Percentiles rank a stretch among this genome's conserved stretches.
Conservation (phyloP, 106 monocot species). For the Platanthera zijinensis region DNA sequence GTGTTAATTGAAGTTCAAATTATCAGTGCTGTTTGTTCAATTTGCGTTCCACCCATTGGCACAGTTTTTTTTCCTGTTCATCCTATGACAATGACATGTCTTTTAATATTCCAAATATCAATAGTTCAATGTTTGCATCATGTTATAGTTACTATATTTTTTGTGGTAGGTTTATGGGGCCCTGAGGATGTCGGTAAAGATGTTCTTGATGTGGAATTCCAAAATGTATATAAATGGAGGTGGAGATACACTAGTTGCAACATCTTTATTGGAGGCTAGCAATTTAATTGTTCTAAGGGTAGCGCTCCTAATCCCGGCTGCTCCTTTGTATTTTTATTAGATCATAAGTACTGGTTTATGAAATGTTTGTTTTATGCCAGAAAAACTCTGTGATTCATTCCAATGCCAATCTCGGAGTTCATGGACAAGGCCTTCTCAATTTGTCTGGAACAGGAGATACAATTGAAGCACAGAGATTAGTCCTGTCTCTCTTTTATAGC, state of each 20-base stretch:
- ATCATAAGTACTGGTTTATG: not conserved
- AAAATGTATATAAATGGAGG: conserved; percentile 82
- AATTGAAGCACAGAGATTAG: conserved; percentile 85
- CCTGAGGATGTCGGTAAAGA: conserved; percentile 92
- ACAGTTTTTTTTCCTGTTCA: not conserved
- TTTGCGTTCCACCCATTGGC: not conserved
- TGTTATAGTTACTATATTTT: conserved; percentile 3
- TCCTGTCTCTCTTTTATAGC: conserved; percentile 92
- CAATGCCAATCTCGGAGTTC: conserved; percentile 88
- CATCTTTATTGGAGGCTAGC: conserved; percentile 92
- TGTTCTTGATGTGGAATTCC: conserved; percentile 99
- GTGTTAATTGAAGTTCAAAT: not conserved
- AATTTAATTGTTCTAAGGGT: conserved; percentile 97
- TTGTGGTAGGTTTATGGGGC: conserved; percentile 79
- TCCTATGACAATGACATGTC: not conserved
- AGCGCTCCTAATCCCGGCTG: not conserved
- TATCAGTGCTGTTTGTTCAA: not conserved
- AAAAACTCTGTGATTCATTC: conserved; percentile 87
- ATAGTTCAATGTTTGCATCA: not conserved
- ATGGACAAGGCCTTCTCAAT: conserved; percentile 95
- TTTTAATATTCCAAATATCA: not conserved
- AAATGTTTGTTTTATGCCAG: conserved; percentile 27
- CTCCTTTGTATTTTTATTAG: not conserved
- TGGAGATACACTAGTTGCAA: conserved; percentile 70
- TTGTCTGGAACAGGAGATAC: conserved; percentile 82